A percentile compares a stretch with the other conserved stretches of the same genome.
Conservation (phyloP, 805 yeast genomes). For the Candida michaelii region DNA sequence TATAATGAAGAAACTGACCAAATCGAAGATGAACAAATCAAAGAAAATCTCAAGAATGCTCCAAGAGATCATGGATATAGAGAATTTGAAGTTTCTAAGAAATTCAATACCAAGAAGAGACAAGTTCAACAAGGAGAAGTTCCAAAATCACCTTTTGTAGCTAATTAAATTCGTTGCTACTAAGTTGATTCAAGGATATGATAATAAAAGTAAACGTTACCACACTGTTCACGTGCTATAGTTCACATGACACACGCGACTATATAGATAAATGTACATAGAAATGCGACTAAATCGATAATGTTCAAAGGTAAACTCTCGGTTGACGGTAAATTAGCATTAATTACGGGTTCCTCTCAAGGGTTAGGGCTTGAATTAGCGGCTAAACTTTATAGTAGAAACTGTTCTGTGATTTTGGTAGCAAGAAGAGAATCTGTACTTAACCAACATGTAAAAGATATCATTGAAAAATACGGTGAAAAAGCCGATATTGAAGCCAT, state of each 20-base stretch:
- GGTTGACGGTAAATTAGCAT: slow-evolving; percentile 53
- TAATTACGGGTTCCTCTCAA: slow-evolving; percentile 93
- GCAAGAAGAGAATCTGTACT: slow-evolving; percentile 73
- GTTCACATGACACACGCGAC: not conserved
- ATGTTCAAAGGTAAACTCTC: slow-evolving; percentile 15
- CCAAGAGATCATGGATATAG: slow-evolving; percentile 28
- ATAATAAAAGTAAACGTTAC: too few relatives aligned
- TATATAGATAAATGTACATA: slow-evolving; percentile 4
- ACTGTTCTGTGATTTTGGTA: slow-evolving; percentile 69
- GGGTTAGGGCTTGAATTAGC: slow-evolving; percentile 88
- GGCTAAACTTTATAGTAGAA: slow-evolving; percentile 46
- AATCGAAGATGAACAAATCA: slow-evolving; percentile 22
- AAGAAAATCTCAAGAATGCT: slow-evolving; percentile 30
- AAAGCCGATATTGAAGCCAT: slow-evolving; percentile 33
- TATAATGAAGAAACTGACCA: slow-evolving; percentile 30
- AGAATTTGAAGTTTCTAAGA: slow-evolving; percentile 30
- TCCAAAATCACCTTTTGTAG: slow-evolving; percentile 37
- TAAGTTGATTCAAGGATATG: too few relatives aligned
- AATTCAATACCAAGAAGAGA: slow-evolving; percentile 32
- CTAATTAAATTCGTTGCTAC: not conserved
- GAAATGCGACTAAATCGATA: slow-evolving; percentile 1
- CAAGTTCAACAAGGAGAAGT: slow-evolving; percentile 16
- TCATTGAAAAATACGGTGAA: slow-evolving; percentile 31
- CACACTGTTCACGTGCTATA: too few relatives aligned
- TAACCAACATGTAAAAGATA: slow-evolving; percentile 43